These are phyloP conservation scores for Oxytropis ochrocephala DNA, from an alignment of 306 rosid genomes.

Conservation along the genomic window DNA sequence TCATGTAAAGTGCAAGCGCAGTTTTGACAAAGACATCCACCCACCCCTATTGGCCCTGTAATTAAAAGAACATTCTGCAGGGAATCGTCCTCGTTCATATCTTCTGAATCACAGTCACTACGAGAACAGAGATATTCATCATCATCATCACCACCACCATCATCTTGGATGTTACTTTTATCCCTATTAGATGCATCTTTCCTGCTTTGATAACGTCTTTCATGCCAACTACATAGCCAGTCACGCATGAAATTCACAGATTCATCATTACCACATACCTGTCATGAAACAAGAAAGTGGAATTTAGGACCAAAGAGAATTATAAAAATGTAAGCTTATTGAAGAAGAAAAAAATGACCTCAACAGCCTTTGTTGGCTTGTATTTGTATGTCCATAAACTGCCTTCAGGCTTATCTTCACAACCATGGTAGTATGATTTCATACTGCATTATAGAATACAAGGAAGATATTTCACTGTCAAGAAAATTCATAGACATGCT, in stretches of 20 bases:
- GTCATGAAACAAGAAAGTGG: slow-evolving; percentile 18
- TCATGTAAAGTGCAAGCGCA: slow-evolving; percentile 11
- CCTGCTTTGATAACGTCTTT: slow-evolving; percentile 38
- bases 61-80: slow-evolving; percentile 78
- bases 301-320: not conserved
- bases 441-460: slow-evolving; percentile 45
- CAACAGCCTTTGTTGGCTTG: slow-evolving; percentile 66
- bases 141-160: slow-evolving; percentile 33
- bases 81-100: slow-evolving; percentile 37
- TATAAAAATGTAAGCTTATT: slow-evolving; percentile 11
- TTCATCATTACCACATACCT: slow-evolving; percentile 88
- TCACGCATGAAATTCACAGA: slow-evolving; percentile 65
- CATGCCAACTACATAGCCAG: slow-evolving; percentile 78
- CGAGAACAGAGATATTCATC: slow-evolving; percentile 39
- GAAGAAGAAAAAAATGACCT: slow-evolving; percentile 37
- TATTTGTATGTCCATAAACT: slow-evolving; percentile 72
- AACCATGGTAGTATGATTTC: slow-evolving; percentile 42
- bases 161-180: slow-evolving; percentile 27
- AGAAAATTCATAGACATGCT: slow-evolving; percentile 1
- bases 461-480: not conserved
- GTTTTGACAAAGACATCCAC: slow-evolving; percentile 12
- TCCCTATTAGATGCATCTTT: slow-evolving; percentile 29
- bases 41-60: slow-evolving; percentile 92
- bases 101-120: slow-evolving; percentile 61
- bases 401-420: slow-evolving; percentile 36